Percentiles rank a stretch among this genome's conserved stretches.
phyloP scores from a whole-genome alignment of 164 flowering plant genomes.

The Kalanchoe fedtschenkoi region DNA sequence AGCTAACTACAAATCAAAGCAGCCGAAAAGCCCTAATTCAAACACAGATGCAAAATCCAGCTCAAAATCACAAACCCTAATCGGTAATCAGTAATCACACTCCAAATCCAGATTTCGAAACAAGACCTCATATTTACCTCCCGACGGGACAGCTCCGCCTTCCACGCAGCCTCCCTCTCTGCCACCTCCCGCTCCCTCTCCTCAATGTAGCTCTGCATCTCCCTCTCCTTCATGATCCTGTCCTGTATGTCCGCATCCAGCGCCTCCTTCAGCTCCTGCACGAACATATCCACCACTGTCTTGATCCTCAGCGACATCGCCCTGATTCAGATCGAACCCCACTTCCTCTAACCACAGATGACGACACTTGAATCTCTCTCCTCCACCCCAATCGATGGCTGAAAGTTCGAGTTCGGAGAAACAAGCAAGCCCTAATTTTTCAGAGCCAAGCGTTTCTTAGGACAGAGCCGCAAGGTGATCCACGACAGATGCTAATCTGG shows the following conservation, averaged over 20 bases:
- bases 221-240: conserved; percentile 93
- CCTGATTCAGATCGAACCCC: no score
- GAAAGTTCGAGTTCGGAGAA: no score
- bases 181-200: conserved; percentile 95
- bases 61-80: no score
- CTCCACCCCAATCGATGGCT: no score
- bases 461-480: neutral
- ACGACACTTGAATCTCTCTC: no score
- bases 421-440: neutral
- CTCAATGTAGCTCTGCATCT: conserved; percentile 97
- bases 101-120: neutral
- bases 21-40: no score
- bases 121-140: conserved; percentile 35
- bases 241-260: conserved; percentile 95
- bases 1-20: no score
- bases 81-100: no score
- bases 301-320: conserved; percentile 73
- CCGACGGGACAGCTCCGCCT: conserved; percentile 94
- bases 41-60: no score
- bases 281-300: conserved; percentile 89
- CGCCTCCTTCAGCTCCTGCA: conserved; percentile 91
- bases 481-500: neutral
- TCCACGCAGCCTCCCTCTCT: conserved; percentile 98
- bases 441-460: neutral
- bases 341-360: no score